These are phyloP conservation scores for Starmerella floricola DNA, from an alignment of 805 yeast species.

Conservation along the genomic window DNA sequence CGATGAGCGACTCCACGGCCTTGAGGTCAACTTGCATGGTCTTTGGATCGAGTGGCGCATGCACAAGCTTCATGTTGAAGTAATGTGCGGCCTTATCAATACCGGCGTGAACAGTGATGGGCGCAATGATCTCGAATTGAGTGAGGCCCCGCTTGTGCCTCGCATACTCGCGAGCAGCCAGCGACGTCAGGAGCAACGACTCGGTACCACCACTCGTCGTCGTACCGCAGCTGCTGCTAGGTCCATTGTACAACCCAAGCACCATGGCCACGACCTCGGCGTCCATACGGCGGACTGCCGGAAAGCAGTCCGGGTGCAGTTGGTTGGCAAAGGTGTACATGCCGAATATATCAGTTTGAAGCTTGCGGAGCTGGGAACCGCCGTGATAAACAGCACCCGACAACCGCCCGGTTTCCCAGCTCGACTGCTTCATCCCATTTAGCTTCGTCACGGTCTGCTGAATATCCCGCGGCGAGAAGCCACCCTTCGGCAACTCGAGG, in stretches of 20 bases:
- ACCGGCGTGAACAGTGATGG: constrained; percentile 87
- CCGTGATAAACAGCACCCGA: constrained; percentile 98
- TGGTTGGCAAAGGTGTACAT: constrained; percentile 82
- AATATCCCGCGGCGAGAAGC: constrained; percentile 41
- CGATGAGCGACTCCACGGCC: constrained; percentile 54
- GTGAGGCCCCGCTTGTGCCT: constrained; percentile 38
- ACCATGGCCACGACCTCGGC: constrained; percentile 91
- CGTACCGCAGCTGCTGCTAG: constrained; percentile 61
- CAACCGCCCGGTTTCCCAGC: constrained; percentile 75
- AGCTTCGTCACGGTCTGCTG: constrained; percentile 38
- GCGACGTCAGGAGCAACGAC: constrained; percentile 70
- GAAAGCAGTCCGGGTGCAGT: constrained; percentile 92
- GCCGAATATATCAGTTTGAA: constrained; percentile 68
- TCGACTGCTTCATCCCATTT: constrained; percentile 44
- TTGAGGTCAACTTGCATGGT: constrained; percentile 56
- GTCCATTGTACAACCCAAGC: constrained; percentile 67
- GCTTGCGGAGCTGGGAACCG: constrained; percentile 57
- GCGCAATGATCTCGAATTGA: constrained; percentile 79
- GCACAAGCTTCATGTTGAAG: constrained; percentile 72
- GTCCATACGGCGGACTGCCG: constrained; percentile 94
- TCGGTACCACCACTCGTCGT: constrained; percentile 94
- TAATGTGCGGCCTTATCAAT: constrained; percentile 85
- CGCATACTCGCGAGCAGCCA: constrained; percentile 78
- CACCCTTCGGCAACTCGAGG: constrained; percentile 44
- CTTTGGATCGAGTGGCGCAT: constrained; percentile 60